phyloP scores from a whole-genome alignment of 2,329 filamentous ascomycete species.

The Mycosphaerelloides madeirae region DNA sequence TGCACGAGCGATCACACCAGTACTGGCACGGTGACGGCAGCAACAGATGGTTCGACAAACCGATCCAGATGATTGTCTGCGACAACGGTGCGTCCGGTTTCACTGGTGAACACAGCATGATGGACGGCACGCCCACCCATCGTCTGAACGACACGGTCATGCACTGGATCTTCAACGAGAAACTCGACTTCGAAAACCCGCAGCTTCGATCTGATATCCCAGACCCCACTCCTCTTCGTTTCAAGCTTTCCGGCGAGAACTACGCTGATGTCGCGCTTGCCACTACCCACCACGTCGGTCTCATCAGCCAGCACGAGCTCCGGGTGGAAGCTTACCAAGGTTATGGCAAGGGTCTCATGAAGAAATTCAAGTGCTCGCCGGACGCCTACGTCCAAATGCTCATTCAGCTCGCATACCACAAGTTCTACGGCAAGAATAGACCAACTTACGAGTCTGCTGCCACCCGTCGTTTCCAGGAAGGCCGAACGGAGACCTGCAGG shows the following conservation, averaged over 20 bases:
- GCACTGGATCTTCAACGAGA: slow-evolving; percentile 87
- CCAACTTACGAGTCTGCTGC: slow-evolving; percentile 97
- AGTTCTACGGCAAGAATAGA: slow-evolving; percentile 97
- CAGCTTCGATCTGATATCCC: slow-evolving; percentile 75
- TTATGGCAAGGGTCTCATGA: slow-evolving; percentile 97
- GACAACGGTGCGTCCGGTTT: slow-evolving; percentile 97
- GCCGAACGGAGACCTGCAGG: slow-evolving; percentile 93
- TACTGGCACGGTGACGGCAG: slow-evolving; percentile 98
- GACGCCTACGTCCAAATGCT: slow-evolving; percentile 98
- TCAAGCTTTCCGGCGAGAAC: slow-evolving; percentile 70
- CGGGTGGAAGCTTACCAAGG: slow-evolving; percentile 93
- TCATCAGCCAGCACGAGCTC: slow-evolving; percentile 85
- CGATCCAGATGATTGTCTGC: slow-evolving; percentile 94
- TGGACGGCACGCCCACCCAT: slow-evolving; percentile 98
- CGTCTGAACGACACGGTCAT: slow-evolving; percentile 94
- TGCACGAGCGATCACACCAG: slow-evolving; percentile 89
- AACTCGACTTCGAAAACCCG: slow-evolving; percentile 80
- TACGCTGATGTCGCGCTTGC: slow-evolving; percentile 75
- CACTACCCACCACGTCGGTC: slow-evolving; percentile 68
- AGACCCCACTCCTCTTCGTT: slow-evolving; percentile 72
- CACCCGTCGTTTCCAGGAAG: slow-evolving; percentile 90
- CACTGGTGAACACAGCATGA: slow-evolving; percentile 99
- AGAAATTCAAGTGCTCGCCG: slow-evolving; percentile 98
- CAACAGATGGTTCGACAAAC: slow-evolving; percentile 98
- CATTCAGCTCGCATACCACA: slow-evolving; percentile 96